These are phyloP conservation scores for Eutrema salsugineum DNA, from an alignment of 441 rosid genomes.

Conservation along the genomic window DNA sequence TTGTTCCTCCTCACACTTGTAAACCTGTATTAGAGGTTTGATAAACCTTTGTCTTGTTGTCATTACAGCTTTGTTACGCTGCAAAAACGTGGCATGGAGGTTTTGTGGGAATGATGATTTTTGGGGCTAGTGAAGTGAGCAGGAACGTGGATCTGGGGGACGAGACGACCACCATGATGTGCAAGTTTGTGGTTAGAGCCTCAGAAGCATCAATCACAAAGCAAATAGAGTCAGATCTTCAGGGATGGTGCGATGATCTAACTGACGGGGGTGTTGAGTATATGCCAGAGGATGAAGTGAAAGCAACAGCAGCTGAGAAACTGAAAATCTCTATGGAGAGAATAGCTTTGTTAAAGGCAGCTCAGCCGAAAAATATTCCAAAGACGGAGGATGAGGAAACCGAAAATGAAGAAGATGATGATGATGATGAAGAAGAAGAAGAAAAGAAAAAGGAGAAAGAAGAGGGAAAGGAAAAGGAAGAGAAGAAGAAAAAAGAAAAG, in stretches of 20 bases:
- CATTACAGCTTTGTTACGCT: slow-evolving; percentile 83
- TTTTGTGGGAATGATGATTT: slow-evolving; percentile 89
- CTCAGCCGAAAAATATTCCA: slow-evolving; percentile 67
- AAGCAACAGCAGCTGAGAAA: slow-evolving; percentile 83
- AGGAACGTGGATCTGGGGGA: slow-evolving; percentile 97
- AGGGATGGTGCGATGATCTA: slow-evolving; percentile 96
- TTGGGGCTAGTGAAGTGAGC: slow-evolving; percentile 99
- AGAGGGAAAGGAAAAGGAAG: slow-evolving; percentile 36
- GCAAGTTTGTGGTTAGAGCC: slow-evolving; percentile 97
- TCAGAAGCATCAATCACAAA: slow-evolving; percentile 92
- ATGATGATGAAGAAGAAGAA: slow-evolving; percentile 18
- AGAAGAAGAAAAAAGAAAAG: slow-evolving; percentile 42
- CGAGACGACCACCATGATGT: slow-evolving; percentile 94
- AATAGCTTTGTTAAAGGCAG: slow-evolving; percentile 90
- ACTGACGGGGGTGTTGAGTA: slow-evolving; percentile 92
- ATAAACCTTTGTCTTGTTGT: slow-evolving; percentile 14
- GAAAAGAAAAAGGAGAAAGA: slow-evolving; percentile 30
- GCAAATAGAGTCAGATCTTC: slow-evolving; percentile 87
- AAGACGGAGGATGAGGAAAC: slow-evolving; percentile 56
- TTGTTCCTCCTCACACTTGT: not conserved
- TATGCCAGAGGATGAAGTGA: slow-evolving; percentile 98
- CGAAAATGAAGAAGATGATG: slow-evolving; percentile 38
- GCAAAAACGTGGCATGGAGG: slow-evolving; percentile 99
- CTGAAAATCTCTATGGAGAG: slow-evolving; percentile 94
- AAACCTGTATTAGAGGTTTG: not conserved